Evolutionary conservation across 768 basidiomycete genomes (phyloP), one percentile per base, ranked within the genome.

Genomic region (Holtermannia corniformis): DNA sequence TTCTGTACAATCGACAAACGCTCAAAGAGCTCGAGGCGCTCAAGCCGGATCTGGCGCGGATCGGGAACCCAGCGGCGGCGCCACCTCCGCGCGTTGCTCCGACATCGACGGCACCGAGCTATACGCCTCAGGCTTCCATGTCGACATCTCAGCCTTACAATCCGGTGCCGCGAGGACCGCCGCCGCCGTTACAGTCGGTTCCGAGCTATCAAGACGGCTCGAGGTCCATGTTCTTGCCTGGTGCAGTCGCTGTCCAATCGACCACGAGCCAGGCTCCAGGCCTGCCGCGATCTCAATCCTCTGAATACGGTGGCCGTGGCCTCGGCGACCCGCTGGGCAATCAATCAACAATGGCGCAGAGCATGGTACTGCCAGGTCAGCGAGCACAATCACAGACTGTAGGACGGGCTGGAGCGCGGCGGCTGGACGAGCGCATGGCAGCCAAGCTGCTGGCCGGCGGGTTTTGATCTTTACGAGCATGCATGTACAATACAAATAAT

Each of bases 1-100:
- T 97, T 62, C 82, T 91, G 77, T 95, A 90, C 66, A 92, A 97
- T 70, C 80, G 84, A 58, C 89, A 92, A 67, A 76, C 86, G 14
- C 76, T 96, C 50, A 81, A 84, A 46, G 93, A 97, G 70, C 76
- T 95, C 20, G 92, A 96, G 69, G 79, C 86, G 20, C 79, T 96
- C 26, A 78, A 81, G 50, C 79, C 78, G 1, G 92, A 95, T 67
- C 76, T 97, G 47, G 59, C 63, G 40, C 62, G 53, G 28, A 70
- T 77, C 50, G 66, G 64, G 22, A 49, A 76, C 51, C n/a, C 37
- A 41, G 3, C 25, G 27, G 1, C 26, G 20, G 22, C 20, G 26
- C 14, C 28, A 23, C n/a, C n/a, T 43, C 3, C 20, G 32, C 5
- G 25, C 3, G 55, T 45, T 4, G 32, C 54, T 5, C 16, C 56